Percentiles rank a stretch among this genome's conserved stretches.
These are phyloP conservation scores for Yamadazyma pseudoaaseri DNA, from an alignment of 1,139 yeast species.

Conservation along the genomic window DNA sequence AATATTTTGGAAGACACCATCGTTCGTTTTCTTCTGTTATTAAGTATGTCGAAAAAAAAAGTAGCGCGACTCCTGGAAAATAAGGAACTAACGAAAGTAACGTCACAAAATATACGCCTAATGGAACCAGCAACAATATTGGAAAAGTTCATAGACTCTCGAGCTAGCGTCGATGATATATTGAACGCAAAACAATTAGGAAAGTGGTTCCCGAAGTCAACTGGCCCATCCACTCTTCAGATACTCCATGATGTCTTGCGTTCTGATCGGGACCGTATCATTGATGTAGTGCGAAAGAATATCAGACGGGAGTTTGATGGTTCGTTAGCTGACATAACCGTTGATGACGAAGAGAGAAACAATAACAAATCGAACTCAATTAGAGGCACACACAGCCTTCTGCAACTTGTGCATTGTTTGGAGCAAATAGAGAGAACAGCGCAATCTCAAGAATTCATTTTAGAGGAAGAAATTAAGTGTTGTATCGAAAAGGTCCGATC, in stretches of 20 bases:
- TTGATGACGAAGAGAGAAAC: conserved; percentile 1
- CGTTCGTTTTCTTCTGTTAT: not conserved
- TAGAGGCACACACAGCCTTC: conserved; percentile 5
- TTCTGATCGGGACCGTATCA: conserved; percentile 18
- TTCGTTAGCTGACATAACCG: conserved; percentile 18
- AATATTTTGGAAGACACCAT: conserved; percentile 19
- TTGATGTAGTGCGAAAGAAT: conserved; percentile 14
- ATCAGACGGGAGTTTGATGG: conserved; percentile 22
- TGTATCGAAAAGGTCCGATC: conserved; percentile 18
- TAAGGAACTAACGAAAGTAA: too few species aligned
- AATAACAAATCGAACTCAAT: not conserved
- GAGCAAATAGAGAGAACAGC: conserved; percentile 12
- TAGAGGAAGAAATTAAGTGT: conserved; percentile 17
- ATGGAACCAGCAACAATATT: conserved; percentile 13
- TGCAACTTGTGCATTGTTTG: conserved; percentile 16
- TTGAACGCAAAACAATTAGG: conserved; percentile 6
- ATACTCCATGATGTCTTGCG: conserved; percentile 7
- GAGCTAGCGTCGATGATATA: conserved; percentile 10
- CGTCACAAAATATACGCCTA: not conserved
- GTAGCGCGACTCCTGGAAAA: too few species aligned
- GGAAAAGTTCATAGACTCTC: conserved; percentile 11
- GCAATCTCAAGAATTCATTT: conserved; percentile 8
- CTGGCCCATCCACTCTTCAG: conserved; percentile 12
- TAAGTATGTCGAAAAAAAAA: conserved; percentile 1
- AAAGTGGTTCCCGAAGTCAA: conserved; percentile 18